Evolutionary conservation across 176 grass and related monocot genomes (phyloP), one percentile per base, ranked within the genome.

Genomic region (Chloris gayana): DNA sequence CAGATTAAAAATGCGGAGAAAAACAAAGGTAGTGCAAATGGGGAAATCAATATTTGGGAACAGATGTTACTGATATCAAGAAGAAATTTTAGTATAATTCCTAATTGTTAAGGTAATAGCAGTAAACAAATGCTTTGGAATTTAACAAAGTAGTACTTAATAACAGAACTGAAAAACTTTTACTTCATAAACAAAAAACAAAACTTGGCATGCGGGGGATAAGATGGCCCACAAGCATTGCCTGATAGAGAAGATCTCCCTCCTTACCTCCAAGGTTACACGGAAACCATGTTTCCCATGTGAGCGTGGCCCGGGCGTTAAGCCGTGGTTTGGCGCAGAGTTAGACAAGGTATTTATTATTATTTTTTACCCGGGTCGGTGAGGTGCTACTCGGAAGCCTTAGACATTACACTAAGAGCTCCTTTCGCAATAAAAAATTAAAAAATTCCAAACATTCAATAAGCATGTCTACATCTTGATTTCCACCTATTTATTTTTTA

Each of bases 81-180:
- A 39, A 59, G 22, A 75, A 19, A 29, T 41, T 41, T 42, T 13
- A 29, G 39, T 14, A 67, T 56, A 56, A 32, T 67, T 54, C 11
- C 7, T 18, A 67, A 75, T 15, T 25, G 17, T n/a, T 65, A 67
- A 22, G 22, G 74, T 66, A 74, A 53, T 10, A 83, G 6, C n/a
- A 75, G 53, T 65, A 65, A 74, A 65, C 32, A 74, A 3, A 64
- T 38, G 33, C n/a, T 0, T 83, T 74, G 15, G 74, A 34, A 32
- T 12, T 30, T 66, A 41, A 29, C 26, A 54, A 66, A 37, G 33
- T 35, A 56, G 53, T 42, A 75, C 25, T 75, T 61, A 27, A 41
- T 19, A 75, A 22, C 13, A 31, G 60, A 31, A 17, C 14, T 63
- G 4, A 2, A 27, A n/a, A 29, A 3, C 1, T 26, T 29, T 29